Evolutionary conservation across 1,284 basidiomycete genomes (phyloP).

Genomic region (Boletus sp.): DNA sequence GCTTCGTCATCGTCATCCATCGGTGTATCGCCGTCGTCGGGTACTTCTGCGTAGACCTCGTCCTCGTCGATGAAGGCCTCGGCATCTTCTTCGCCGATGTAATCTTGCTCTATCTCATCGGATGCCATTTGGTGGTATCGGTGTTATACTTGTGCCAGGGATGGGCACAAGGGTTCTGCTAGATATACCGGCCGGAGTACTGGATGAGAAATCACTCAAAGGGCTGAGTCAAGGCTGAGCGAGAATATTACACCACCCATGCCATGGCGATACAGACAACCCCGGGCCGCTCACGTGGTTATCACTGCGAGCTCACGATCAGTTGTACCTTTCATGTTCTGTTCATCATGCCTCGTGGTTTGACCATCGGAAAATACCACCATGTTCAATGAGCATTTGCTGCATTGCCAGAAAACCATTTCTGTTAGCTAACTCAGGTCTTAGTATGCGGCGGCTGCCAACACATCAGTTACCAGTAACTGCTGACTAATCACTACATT

Average conservation of each 20-base stretch:
- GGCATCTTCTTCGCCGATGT: constrained; percentile 42
- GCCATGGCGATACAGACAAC: no score
- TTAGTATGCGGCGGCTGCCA: no score
- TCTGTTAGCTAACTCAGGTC: no score
- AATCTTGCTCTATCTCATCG: constrained; percentile 19
- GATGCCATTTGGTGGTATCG: constrained; percentile 16
- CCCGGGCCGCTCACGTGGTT: neutral
- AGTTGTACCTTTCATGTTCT: neutral
- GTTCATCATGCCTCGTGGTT: neutral
- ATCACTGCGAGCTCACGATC: neutral
- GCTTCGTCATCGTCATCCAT: constrained; percentile 75
- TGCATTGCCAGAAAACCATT: neutral
- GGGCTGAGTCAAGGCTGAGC: constrained; percentile 18
- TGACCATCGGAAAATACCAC: neutral
- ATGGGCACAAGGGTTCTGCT: neutral
- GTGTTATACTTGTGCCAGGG: neutral
- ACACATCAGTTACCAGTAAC: neutral
- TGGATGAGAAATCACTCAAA: constrained; percentile 29
- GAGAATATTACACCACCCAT: neutral
- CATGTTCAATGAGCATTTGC: neutral
- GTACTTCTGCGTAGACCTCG: constrained; percentile 63
- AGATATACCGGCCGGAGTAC: constrained; percentile 2
- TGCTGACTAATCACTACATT: constrained; percentile 28
- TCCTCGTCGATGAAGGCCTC: constrained; percentile 59
- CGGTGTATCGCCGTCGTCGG: constrained; percentile 65